Conservation (phyloP, 2,329 filamentous ascomycete species). For the Aspergillus tanneri region DNA sequence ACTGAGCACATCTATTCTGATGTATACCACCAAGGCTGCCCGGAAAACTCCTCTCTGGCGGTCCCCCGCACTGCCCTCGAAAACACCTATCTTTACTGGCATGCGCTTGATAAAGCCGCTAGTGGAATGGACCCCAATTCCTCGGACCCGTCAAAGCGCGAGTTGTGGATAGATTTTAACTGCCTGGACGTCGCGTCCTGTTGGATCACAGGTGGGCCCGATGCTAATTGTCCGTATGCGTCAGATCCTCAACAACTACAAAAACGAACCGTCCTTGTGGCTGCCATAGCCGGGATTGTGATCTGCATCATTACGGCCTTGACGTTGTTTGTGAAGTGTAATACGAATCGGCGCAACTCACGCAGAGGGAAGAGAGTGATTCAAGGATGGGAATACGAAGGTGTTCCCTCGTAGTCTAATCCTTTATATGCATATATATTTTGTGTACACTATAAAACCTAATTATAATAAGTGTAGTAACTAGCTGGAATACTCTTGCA, state of each 20-base stretch:
- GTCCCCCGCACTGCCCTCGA: constrained; percentile 63
- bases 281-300: constrained; percentile 62
- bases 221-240: constrained; percentile 60
- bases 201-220: constrained; percentile 59
- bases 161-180: constrained; percentile 63
- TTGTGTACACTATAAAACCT: too few species aligned
- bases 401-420: constrained; percentile 53
- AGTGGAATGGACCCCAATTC: constrained; percentile 27
- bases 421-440: not conserved
- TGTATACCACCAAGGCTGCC: constrained; percentile 50
- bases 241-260: constrained; percentile 44
- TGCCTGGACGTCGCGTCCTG: constrained; percentile 56
- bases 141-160: constrained; percentile 27
- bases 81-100: constrained; percentile 58
- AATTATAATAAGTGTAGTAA: too few species aligned
- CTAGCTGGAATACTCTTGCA: too few species aligned
- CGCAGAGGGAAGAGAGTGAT: constrained; percentile 52
- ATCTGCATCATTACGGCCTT: constrained; percentile 61
- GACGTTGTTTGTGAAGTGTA: constrained; percentile 64
- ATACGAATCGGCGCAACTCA: constrained; percentile 58
- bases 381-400: constrained; percentile 65
- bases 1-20: constrained; percentile 45
- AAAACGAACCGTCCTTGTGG: constrained; percentile 56
- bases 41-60: constrained; percentile 50
- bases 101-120: constrained; percentile 34